Base-by-base conservation (phyloP, 495 filamentous ascomycete genomes). In the Penicillium riverlandense region DNA sequence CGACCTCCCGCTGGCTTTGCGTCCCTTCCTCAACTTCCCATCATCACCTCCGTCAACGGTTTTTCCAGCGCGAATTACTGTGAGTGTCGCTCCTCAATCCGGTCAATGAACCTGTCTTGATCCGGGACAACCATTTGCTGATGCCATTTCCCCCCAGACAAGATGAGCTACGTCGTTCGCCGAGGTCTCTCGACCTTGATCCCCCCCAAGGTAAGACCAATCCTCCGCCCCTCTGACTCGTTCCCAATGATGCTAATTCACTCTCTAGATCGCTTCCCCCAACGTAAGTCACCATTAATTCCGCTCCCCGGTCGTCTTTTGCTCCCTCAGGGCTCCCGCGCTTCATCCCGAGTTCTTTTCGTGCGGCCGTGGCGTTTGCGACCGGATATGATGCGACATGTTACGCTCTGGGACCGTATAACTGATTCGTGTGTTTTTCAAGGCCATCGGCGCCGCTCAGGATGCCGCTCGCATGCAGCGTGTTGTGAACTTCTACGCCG, bases 401-500 rank as follows among this genome's bases (percentile, higher is more conserved):
- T 4, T 6, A 6, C 22, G 22, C 22, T 22, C 22, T 22, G 22
- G 22, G 22, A 22, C 22, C 22, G 4, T 22, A 22, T 22, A 22
- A 22, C 22, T 22, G 22, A 22, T 22, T 6, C 4, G 22, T 6
- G 22, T 22, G 22, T 22, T 22, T 22, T 22, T 49, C 14, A 70
- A 95, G 88, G 87, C 84, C 41, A 89, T 96, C 58, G 89, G 90
- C 53, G 86, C 85, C 62, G 88, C 88, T 47, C 85, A 89, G 59
- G 88, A 96, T 86, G 92, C 92, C 59, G 79, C 85, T 53, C 85
- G 89, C 58, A 96, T 98, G 91, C 82, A 91, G 66, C 83, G 90
- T 54, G 86, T 97, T 47, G 91, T 96, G 67, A 85, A 76, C 77
- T 96, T 99, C 82, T 99, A 99, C 76, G 87, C 90, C 71, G 91